Evolutionary conservation across 345 rosid species (phyloP), one percentile per base, ranked within the genome.

Genomic region (Passiflora organensis): DNA sequence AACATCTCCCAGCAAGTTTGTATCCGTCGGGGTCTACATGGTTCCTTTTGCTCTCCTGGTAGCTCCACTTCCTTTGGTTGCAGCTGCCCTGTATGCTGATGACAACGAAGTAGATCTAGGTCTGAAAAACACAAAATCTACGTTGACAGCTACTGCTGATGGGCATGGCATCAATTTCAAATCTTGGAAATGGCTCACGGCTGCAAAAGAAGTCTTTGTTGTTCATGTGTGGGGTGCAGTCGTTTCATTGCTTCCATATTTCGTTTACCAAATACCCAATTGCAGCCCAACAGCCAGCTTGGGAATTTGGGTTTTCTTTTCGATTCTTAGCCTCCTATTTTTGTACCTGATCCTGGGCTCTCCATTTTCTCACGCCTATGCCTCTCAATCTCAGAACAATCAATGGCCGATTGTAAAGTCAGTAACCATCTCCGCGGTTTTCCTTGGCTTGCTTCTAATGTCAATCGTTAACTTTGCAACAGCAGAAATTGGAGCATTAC

Each of bases 11-110:
- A 65, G 82, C 58, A 81, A 83, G 70, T 93, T 89, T 76, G 86
- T 93, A 45, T 93, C 97, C 1, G 91, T 89, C 22, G 94, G 99
- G 66, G 88, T 93, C 43, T 89, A 93, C 84, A 93, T 93, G 97
- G 81, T 93, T 56, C 84, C 94, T 21, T 89, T 93, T 65, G 94
- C 91, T 12, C 86, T 93, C 51, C 85, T 93, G 41, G 78, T 93
- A 17, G 91, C 95, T 39, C 86, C 99, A 39, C 94, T 93, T 63
- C 91, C 99, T 5, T 66, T 86, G 58, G 90, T 79, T 34, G 94
- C 95, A 46, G 96, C 97, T 53, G 79, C 95, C 56, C 89, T 93
- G 23, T 93, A 89, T 66, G 60, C 67, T 44, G 80, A 80, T 51
- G 80, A 80, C 36, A 76, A 59, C 70, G 55, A 68, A 37, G 14